Evolutionary conservation across 805 yeast species (phyloP), one percentile per base, ranked within the genome.

Genomic region (Yarrowia keelungensis): DNA sequence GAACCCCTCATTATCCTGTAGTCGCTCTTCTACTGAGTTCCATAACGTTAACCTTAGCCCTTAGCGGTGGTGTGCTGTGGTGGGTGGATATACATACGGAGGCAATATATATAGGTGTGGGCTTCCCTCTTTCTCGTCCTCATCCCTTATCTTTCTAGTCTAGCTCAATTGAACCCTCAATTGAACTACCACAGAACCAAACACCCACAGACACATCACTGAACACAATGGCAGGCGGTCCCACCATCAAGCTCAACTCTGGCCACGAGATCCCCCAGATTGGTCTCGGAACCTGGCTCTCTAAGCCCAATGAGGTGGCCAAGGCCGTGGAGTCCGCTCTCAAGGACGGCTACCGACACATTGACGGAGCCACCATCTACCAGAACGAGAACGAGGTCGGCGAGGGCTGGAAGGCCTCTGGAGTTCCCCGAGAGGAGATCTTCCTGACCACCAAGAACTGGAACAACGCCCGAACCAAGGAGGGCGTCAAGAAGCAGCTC

Each of bases 321-420:
- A 71, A 72, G 36, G 75, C 79, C 38, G 84, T 83, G 1, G 79
- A 79, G 71, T 46, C 67, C 32, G 89, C 88, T 11, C 77, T 87
- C 71, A 72, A 77, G 54, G 74, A 68, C 14, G 91, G 91, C 5
- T 87, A 86, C 76, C 81, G 89, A 71, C 90, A 87, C 75, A 79
- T 89, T 68, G 92, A 89, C 75, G 79, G 84, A 43, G 92, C 92
- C 51, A 83, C 79, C 43, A 75, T 74, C 46, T 89, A 88, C 79
- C 74, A 77, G 5, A 89, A 87, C 75, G 88, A 87, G 74, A 75
- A 74, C 16, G 87, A 84, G 73, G 83, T 83, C n/a, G 86, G 85
- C 16, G 79, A 79, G 56, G 91, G 86, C 35, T 81, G 87, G 70
- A 77, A 75, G 71, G 88, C 85, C 64, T 79, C 88, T 54, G 89